Conservation (phyloP, 2,329 filamentous ascomycete genomes). For the Tolypocladium nubicola region DNA sequence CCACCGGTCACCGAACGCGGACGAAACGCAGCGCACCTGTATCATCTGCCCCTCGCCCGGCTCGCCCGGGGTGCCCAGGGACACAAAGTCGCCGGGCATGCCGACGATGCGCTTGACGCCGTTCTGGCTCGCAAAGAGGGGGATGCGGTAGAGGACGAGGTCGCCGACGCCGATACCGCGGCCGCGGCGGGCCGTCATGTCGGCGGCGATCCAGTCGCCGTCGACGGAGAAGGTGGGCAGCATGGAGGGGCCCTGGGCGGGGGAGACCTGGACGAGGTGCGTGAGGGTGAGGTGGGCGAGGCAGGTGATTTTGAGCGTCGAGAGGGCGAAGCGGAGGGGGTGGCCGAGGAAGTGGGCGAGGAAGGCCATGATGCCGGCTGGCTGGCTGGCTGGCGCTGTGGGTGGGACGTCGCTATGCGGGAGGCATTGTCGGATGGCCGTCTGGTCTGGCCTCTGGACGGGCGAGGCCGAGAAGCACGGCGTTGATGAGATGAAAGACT, state of each 20-base stretch:
- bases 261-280: slow-evolving; percentile 51
- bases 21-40: slow-evolving; percentile 45
- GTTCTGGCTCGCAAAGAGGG: slow-evolving; percentile 47
- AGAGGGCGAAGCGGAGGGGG: slow-evolving; percentile 24
- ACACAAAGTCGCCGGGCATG: slow-evolving; percentile 66
- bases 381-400: background rate
- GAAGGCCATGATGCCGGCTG: slow-evolving; percentile 9
- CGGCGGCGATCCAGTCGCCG: slow-evolving; percentile 60
- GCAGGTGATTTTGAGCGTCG: slow-evolving; percentile 27
- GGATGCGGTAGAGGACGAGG: slow-evolving; percentile 68
- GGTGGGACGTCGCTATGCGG: background rate
- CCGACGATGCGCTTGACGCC: slow-evolving; percentile 74
- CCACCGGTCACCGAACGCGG: background rate
- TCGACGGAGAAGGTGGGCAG: slow-evolving; percentile 65
- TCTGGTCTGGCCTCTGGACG: background rate
- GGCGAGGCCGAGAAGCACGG: background rate
- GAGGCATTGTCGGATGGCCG: background rate
- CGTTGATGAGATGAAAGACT: background rate
- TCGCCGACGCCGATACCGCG: slow-evolving; percentile 64
- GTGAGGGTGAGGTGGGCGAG: slow-evolving; percentile 35
- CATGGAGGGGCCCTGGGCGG: slow-evolving; percentile 72
- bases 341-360: slow-evolving; percentile 24
- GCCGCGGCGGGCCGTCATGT: slow-evolving; percentile 58
- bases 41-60: slow-evolving; percentile 44
- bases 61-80: slow-evolving; percentile 49